A percentile compares a stretch with the other conserved stretches of the same genome.
Evolutionary conservation across 495 filamentous ascomycete species (phyloP).

Genomic region (Glarea lozoyensis): DNA sequence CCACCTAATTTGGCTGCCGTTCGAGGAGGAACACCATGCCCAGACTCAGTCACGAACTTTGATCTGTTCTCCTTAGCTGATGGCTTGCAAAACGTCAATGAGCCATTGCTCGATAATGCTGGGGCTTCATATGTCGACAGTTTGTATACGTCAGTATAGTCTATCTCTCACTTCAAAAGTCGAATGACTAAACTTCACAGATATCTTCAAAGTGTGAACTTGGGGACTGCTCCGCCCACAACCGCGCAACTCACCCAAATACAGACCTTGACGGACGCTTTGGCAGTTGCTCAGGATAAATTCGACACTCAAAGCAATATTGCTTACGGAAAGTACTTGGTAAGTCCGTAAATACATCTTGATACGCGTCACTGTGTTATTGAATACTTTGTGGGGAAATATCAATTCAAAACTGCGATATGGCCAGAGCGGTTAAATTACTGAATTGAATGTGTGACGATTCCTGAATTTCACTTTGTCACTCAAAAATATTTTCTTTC

Average conservation of each 20-base stretch:
- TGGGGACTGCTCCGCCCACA: background rate
- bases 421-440: too few relatives aligned
- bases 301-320: background rate
- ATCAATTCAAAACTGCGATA: too few relatives aligned
- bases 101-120: background rate
- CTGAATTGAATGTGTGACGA: too few relatives aligned
- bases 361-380: too few relatives aligned
- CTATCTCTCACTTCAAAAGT: background rate
- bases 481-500: too few relatives aligned
- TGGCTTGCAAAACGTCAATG: background rate
- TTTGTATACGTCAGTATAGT: constrained; percentile 1
- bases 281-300: background rate
- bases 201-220: background rate
- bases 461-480: too few relatives aligned
- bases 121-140: background rate
- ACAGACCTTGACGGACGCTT: background rate
- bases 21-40: constrained; percentile 1
- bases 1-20: constrained; percentile 1
- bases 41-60: constrained; percentile 3
- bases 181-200: background rate
- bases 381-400: too few relatives aligned
- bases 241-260: background rate
- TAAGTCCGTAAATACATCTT: too few relatives aligned
- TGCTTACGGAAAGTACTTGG: background rate
- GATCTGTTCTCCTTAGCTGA: constrained; percentile 1